Conservation (phyloP, 805 yeast genomes). For the Zygosaccharomyces kombuchaensis region DNA sequence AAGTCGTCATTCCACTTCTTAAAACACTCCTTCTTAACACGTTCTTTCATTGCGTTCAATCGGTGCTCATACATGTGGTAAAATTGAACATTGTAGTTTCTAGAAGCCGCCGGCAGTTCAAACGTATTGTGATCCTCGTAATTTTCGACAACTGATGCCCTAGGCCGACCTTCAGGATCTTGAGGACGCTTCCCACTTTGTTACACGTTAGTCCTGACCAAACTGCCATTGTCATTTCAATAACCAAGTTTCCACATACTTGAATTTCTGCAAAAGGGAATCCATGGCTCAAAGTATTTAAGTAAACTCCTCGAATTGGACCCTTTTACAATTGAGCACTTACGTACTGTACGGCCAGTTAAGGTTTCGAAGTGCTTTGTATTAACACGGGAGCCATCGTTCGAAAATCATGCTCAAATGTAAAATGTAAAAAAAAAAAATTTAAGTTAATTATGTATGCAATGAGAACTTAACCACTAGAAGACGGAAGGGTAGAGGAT, state of each 20-base stretch:
- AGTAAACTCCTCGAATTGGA: neutral
- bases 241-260: slow-evolving; percentile 8
- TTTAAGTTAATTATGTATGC: neutral
- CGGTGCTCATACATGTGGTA: slow-evolving; percentile 54
- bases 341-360: too few species aligned
- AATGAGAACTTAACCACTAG: neutral
- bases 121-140: slow-evolving; percentile 20
- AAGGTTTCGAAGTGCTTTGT: neutral
- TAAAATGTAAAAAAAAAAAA: neutral
- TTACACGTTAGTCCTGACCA: neutral
- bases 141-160: slow-evolving; percentile 17
- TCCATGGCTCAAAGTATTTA: slow-evolving; percentile 10
- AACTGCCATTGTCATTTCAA: neutral
- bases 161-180: slow-evolving; percentile 14
- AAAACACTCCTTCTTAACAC: slow-evolving; percentile 43
- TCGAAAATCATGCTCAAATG: neutral
- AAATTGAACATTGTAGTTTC: slow-evolving; percentile 54
- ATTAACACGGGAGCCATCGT: too few species aligned
- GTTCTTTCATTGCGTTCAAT: slow-evolving; percentile 43
- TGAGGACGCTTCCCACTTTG: slow-evolving; percentile 12
- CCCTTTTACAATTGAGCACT: neutral
- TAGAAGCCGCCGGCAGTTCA: slow-evolving; percentile 27
- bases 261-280: slow-evolving; percentile 15
- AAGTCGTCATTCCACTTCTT: slow-evolving; percentile 55
- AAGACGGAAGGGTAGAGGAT: slow-evolving; percentile 7